Evolutionary conservation across 257 asterid species (phyloP), one percentile per base, ranked within the genome.

Genomic region (Solanum sejunctum): DNA sequence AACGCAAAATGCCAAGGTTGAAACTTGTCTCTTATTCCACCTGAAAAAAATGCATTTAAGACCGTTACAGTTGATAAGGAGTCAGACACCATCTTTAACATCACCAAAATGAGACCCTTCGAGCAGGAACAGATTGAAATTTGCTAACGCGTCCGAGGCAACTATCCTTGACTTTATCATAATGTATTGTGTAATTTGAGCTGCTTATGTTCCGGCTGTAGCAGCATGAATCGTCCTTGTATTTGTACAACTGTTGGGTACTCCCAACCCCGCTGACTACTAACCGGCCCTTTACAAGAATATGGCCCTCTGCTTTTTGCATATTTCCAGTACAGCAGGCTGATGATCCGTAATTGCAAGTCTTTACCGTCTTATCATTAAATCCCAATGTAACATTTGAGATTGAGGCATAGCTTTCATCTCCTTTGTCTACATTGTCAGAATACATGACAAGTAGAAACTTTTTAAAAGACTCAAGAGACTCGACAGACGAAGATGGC

Each of bases 121-220:
- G 6, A 77, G 61, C 82, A 77, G 82, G 82, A 51, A 52, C 6
- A 52, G 23, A 52, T 26, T 10, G 0, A 23, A 49, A 23, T 77
- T 77, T 52, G 45, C 26, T 1, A 26, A 26, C 26, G 26, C 47
- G 26, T 77, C 28, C 12, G n/a, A 7, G 11, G 49, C 97, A 94
- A 45, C 81, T 61, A 58, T 61, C 41, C 49, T 86, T 92, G 87
- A 88, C 93, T 67, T 92, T 71, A 83, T 95, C 96, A 41, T 89
- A 89, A 13, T 88, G 73, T 85, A 95, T 89, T 13, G 94, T 91
- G 93, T 95, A 95, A 56, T 93, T 93, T 45, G 93, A 92, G 91
- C 97, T 93, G 86, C 97, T 92, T 54, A 94, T 82, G 28, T 90
- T 87, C 88, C 99, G 92, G 56, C 75, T 88, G 84, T 94, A 95